phyloP scores from a whole-genome alignment of 805 yeast species.

The Lipomyces kockii region DNA sequence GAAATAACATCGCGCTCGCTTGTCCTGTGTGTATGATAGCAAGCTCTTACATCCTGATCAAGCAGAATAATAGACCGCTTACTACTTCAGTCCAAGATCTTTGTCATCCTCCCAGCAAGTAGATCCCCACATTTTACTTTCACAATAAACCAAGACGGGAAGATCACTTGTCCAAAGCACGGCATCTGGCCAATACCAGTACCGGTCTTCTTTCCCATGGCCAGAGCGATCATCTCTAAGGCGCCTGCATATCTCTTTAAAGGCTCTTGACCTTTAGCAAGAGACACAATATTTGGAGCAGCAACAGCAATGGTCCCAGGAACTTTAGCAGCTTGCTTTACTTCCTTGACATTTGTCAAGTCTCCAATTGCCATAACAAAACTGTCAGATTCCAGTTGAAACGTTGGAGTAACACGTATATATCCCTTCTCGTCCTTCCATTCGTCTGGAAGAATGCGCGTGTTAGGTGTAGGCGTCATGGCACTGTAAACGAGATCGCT shows the following conservation, averaged over 20 bases:
- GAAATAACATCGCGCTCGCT: not conserved
- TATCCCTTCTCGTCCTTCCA: slow-evolving; percentile 22
- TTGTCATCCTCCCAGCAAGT: not conserved
- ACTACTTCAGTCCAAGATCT: not conserved
- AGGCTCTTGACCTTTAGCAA: slow-evolving; percentile 2
- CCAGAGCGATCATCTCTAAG: slow-evolving; percentile 8
- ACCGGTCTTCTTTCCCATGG: slow-evolving; percentile 5
- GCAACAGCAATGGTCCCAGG: slow-evolving; percentile 5
- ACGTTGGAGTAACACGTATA: slow-evolving; percentile 20
- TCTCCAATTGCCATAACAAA: slow-evolving; percentile 30
- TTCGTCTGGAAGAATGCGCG: slow-evolving; percentile 17
- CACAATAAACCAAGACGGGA: not conserved
- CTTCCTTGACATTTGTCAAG: slow-evolving; percentile 18
- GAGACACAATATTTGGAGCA: slow-evolving; percentile 10
- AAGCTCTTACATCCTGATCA: not conserved
- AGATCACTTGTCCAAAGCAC: slow-evolving; percentile 4
- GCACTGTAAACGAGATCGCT: slow-evolving; percentile 20
- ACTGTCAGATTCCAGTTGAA: slow-evolving; percentile 22
- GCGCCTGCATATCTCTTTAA: not conserved
- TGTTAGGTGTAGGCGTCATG: slow-evolving; percentile 15
- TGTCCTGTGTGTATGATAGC: not conserved
- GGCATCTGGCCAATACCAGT: slow-evolving; percentile 8
- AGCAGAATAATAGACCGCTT: not conserved
- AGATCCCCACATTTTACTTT: slow-evolving; percentile 7
- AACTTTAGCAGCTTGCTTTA: slow-evolving; percentile 22